These are phyloP conservation scores for Arabidopsis lyrata DNA, from an alignment of 441 rosid genomes.

Conservation along the genomic window DNA sequence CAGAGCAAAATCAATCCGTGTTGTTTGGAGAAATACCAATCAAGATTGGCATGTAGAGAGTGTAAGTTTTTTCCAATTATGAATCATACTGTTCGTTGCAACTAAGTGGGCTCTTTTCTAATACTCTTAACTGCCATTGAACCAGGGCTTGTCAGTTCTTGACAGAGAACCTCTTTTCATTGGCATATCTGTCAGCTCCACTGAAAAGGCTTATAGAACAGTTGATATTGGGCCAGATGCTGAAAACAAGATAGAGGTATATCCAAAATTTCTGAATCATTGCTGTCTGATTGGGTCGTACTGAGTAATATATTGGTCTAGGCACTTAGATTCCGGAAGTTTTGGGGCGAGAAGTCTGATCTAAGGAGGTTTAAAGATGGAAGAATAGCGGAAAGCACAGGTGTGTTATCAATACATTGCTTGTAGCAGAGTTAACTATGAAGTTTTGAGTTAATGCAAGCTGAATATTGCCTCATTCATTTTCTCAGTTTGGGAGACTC, in stretches of 20 bases:
- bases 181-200: conserved; percentile 78
- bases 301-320: conserved; percentile 45
- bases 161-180: conserved; percentile 69
- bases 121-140: conserved; percentile 27
- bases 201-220: conserved; percentile 73
- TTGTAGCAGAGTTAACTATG: conserved; percentile 33
- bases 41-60: conserved; percentile 64
- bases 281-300: conserved; percentile 23
- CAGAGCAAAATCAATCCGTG: conserved; percentile 78
- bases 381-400: conserved; percentile 93
- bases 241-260: conserved; percentile 90
- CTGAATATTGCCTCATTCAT: conserved; percentile 36
- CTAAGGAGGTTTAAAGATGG: conserved; percentile 95
- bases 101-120: conserved; percentile 19
- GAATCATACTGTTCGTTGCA: conserved; percentile 18
- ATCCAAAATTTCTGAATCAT: not conserved
- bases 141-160: conserved; percentile 80
- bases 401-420: conserved; percentile 49
- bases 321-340: conserved; percentile 77
- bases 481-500: conserved; percentile 81
- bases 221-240: conserved; percentile 95
- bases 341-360: conserved; percentile 95
- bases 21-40: conserved; percentile 75
- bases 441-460: conserved; percentile 33
- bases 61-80: conserved; percentile 49